Conservation (phyloP, 2,329 filamentous ascomycete genomes). For the Fusarium sp. region DNA sequence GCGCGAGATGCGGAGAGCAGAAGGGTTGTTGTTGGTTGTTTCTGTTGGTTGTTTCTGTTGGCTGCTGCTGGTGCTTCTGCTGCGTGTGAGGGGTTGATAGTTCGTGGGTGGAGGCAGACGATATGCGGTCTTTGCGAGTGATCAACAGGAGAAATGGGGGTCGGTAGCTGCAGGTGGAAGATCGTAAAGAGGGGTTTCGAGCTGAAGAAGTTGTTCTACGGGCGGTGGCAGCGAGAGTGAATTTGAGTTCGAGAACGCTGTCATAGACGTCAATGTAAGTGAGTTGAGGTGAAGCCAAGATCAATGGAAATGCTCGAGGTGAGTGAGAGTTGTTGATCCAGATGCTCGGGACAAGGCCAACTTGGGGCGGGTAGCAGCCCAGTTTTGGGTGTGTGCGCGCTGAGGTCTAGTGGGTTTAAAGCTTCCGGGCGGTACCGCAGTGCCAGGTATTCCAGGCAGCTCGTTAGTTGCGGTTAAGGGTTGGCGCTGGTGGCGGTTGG, state of each 20-base stretch:
- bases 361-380: slow-evolving; percentile 44
- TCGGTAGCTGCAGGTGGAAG: slow-evolving; percentile 21
- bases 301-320: not conserved
- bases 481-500: slow-evolving; percentile 36
- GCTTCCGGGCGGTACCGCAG: slow-evolving; percentile 23
- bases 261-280: slow-evolving; percentile 4
- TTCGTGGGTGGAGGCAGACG: slow-evolving; percentile 37
- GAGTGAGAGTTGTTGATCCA: slow-evolving; percentile 41
- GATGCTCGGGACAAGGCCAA: slow-evolving; percentile 45
- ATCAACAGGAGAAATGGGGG: slow-evolving; percentile 42
- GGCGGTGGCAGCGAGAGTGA: not conserved
- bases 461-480: slow-evolving; percentile 36
- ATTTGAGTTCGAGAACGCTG: slow-evolving; percentile 10
- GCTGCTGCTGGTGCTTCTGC: slow-evolving; percentile 1
- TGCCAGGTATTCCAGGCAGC: slow-evolving; percentile 23
- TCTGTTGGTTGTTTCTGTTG: slow-evolving; percentile 7
- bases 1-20: slow-evolving; percentile 31
- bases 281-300: slow-evolving; percentile 10
- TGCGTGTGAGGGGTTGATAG: slow-evolving; percentile 39
- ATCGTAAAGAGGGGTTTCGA: slow-evolving; percentile 9
- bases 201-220: slow-evolving; percentile 18
- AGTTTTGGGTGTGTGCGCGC: slow-evolving; percentile 38
- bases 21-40: slow-evolving; percentile 1
- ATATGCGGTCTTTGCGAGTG: slow-evolving; percentile 36
- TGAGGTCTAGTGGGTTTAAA: slow-evolving; percentile 22